Base-by-base conservation (phyloP, 768 basidiomycete species). In the Boletus sp. region DNA sequence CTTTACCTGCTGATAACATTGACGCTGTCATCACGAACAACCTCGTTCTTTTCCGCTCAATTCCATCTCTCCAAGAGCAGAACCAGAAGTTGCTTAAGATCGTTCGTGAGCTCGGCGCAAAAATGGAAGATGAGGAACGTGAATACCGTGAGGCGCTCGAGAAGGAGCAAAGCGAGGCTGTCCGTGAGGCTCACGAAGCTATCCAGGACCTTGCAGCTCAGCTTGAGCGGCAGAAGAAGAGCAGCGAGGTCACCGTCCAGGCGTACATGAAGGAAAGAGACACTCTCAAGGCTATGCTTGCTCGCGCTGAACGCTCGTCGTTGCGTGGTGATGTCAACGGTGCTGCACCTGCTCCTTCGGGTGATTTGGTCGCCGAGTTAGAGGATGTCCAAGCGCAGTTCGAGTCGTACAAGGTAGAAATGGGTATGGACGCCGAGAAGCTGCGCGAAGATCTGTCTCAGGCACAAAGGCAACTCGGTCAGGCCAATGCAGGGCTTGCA, bases 211-310 rank as follows among this genome's bases (percentile, higher is more conserved):
- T 98, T 17, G 85, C 85, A 17, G 76, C 82, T 14, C 87, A 93
- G 67, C 75, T 97, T 13, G 91, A 95, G 57, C 75, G 79, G 38
- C 86, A 93, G 71, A 86, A 88, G 71, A 83, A 83, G 70, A 78
- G 76, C 67, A 79, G 81, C 65, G 85, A 88, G 33, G 71, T 73
- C n/a, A 77, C 85, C 42, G 84, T 91, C 39, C 86, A 90, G 63
- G 85, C 88, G 9, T 90, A 88, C 53, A 80, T 88, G 71, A 90
- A 90, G 70, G 96, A 98, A 71, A 76, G 93, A 6, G 97, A 97
- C 61, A 82, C 91, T 42, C 79, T 95, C 59, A 87, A 84, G 62
- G 79, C 80, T 37, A 82, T 97, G 79, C 76, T 94, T 15, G 76
- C 77, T 17, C 74, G 89, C 47, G 75, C 78, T 14, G 76, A 81